Percentiles rank a stretch among this genome's conserved stretches.
phyloP scores from a whole-genome alignment of 441 rosid species.

The Aleurites moluccanus region DNA sequence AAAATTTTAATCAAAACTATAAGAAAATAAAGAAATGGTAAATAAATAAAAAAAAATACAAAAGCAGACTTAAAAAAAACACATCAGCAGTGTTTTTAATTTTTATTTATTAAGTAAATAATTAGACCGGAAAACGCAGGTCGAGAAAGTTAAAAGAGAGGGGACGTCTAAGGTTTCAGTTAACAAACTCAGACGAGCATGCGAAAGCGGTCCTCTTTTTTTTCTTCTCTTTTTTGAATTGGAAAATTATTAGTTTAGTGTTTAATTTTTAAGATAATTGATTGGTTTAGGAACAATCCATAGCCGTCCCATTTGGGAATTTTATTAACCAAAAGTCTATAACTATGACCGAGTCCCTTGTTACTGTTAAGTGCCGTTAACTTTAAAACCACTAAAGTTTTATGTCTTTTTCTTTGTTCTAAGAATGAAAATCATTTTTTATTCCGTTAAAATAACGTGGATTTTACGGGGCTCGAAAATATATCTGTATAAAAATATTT shows the following conservation, averaged over 20 bases:
- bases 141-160: neutral
- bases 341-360: neutral
- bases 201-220: neutral
- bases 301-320: too few relatives aligned
- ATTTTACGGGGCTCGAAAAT: too few relatives aligned
- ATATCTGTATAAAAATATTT: too few relatives aligned
- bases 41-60: too few relatives aligned
- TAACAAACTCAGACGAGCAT: neutral
- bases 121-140: neutral
- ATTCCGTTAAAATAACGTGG: neutral
- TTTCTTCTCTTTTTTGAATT: too few relatives aligned
- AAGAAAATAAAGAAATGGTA: too few relatives aligned
- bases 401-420: neutral
- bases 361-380: slow-evolving; percentile 6
- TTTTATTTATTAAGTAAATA: neutral
- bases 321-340: neutral
- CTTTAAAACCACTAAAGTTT: neutral
- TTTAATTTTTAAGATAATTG: too few relatives aligned
- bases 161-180: neutral
- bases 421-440: neutral
- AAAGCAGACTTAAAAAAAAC: too few relatives aligned
- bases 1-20: too few relatives aligned
- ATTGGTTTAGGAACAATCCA: too few relatives aligned
- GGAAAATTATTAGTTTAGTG: too few relatives aligned
- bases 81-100: neutral